phyloP scores from a whole-genome alignment of 1,284 basidiomycete genomes.

The Tilletia walkeri region DNA sequence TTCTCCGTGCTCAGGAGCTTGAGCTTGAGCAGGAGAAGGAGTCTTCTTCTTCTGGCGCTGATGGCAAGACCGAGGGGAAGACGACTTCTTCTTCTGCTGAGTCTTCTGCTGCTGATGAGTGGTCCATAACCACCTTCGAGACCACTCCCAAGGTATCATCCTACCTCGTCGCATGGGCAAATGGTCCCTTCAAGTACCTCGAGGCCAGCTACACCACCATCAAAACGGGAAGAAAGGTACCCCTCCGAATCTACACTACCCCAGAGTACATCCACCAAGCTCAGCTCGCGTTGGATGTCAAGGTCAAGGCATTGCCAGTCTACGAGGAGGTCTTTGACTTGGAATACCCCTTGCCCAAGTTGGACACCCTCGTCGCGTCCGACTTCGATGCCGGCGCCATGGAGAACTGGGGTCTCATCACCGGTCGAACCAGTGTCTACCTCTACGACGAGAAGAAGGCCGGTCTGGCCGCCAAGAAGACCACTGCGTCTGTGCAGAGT shows the following conservation, averaged over 20 bases:
- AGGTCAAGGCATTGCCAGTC: constrained; percentile 78
- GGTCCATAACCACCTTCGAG: constrained; percentile 55
- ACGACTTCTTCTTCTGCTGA: constrained; percentile 19
- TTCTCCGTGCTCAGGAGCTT: constrained; percentile 62
- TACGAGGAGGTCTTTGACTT: constrained; percentile 88
- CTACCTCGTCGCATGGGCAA: constrained; percentile 88
- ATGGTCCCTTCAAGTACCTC: constrained; percentile 74
- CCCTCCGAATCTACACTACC: constrained; percentile 81
- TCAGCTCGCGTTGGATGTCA: constrained; percentile 78
- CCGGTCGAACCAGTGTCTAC: constrained; percentile 76
- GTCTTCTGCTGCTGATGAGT: constrained; percentile 36
- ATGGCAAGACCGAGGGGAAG: constrained; percentile 34
- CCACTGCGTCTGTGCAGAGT: constrained; percentile 73
- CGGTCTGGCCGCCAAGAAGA: constrained; percentile 75
- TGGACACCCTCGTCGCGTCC: constrained; percentile 55
- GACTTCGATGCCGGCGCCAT: constrained; percentile 91
- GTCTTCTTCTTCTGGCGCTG: constrained; percentile 57
- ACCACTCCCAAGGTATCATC: constrained; percentile 69
- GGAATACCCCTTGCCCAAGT: constrained; percentile 84
- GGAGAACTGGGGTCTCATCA: constrained; percentile 67
- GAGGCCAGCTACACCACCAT: constrained; percentile 77
- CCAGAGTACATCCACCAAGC: constrained; percentile 78
- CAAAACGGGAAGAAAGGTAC: constrained; percentile 75
- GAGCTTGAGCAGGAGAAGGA: constrained; percentile 67
- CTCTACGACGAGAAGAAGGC: constrained; percentile 76